A percentile compares a stretch with the other conserved stretches of the same genome.
These are phyloP conservation scores for Fusarium beomiforme DNA, from an alignment of 2,329 filamentous ascomycete genomes.

Conservation along the genomic window DNA sequence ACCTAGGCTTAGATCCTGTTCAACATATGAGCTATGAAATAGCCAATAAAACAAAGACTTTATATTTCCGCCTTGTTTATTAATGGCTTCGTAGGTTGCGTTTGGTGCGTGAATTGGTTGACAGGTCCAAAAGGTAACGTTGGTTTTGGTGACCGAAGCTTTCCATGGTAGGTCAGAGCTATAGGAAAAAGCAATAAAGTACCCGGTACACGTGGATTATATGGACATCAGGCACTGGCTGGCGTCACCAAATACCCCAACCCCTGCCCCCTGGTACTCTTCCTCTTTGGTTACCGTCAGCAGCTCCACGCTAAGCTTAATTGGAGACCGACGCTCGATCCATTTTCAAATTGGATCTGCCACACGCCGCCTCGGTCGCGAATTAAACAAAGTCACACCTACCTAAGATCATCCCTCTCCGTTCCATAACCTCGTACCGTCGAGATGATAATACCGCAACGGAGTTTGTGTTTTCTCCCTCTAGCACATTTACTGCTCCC, in stretches of 20 bases:
- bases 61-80: conserved; percentile 13
- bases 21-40: background rate
- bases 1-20: background rate
- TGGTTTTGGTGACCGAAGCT: conserved; percentile 5
- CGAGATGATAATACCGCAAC: conserved; percentile 35
- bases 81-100: conserved; percentile 14
- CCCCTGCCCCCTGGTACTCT: conserved; percentile 9
- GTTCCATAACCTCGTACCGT: conserved; percentile 14
- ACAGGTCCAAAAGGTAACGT: conserved; percentile 18
- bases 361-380: conserved; percentile 33
- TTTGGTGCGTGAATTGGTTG: conserved; percentile 21
- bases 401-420: conserved; percentile 19
- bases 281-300: conserved; percentile 37
- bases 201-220: conserved; percentile 34
- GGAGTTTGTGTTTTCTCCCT: conserved; percentile 11
- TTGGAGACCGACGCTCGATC: conserved; percentile 48
- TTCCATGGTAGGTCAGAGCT: conserved; percentile 29
- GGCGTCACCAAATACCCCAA: conserved; percentile 22
- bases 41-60: background rate
- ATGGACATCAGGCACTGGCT: conserved; percentile 14
- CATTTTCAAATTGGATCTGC: conserved; percentile 28
- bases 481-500: conserved; percentile 9
- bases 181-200: conserved; percentile 1
- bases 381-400: conserved; percentile 38
- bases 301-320: conserved; percentile 44